Evolutionary conservation across 805 yeast genomes (phyloP), one percentile per base, ranked within the genome.

Genomic region (Isabelozyma pseudorhagii): DNA sequence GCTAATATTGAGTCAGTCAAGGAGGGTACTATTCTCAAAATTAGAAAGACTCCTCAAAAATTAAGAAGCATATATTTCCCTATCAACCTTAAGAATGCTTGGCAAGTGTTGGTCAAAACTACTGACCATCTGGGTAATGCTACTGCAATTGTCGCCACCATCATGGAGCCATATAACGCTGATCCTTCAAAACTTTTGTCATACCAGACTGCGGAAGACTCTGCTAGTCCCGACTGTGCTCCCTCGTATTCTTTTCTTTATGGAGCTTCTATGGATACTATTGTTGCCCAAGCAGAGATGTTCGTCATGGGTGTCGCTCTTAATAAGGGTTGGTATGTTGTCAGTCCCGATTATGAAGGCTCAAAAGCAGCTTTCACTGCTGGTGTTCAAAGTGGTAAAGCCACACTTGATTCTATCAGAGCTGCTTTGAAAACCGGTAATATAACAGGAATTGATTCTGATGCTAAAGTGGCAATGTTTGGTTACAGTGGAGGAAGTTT

Each of bases 401-500:
- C 61, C 9, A 47, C 53, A 13, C 54, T 62, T 45, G 58, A 62
- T 45, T 48, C 60, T 6, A 44, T 62, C 15, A 48, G 58, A 36
- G 64, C 59, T 5, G 53, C 51, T n/a, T 40, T 59, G 21, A 18
- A 29, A 3, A 48, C 59, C 7, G 44, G 42, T 9, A 47, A 50
- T 42, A 40, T 46, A 27, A 55, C 58, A 11, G 62, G 64, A 1
- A 31, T 59, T 7, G 21, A 47, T 15, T 4, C 47, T 1, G 53
- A 58, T 11, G 61, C 62, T 3, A 45, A 54, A 38, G 51, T 55
- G 11, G 50, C 48, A 4, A 15, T 55, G 31, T 66, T 62, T 62
- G 71, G 71, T 1, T 66, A 60, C 44, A 60, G 66, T 10, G 71
- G 71, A 13, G 71, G 69, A 9, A 58, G 68, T 5, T 46, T 64